A percentile compares a stretch with the other conserved stretches of the same genome.
Conservation (phyloP, 169 alveolate species). For the Plasmodium blacklocki region DNA sequence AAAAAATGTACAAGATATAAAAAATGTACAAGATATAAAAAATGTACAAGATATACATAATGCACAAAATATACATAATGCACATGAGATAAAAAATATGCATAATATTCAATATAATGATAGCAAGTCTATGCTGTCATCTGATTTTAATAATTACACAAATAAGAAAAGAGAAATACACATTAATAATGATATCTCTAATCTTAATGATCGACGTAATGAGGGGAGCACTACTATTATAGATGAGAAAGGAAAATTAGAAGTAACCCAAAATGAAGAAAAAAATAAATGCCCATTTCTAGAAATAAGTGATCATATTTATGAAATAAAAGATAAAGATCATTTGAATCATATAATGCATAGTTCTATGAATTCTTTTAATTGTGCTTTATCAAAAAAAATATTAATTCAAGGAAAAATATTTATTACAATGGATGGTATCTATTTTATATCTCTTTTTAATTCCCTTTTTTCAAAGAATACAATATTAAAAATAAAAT, state of each 20-base stretch:
- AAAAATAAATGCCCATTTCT: neutral
- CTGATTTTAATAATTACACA: too few species aligned
- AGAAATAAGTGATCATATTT: neutral
- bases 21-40: too few species aligned
- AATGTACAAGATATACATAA: neutral
- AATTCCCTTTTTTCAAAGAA: conserved; percentile 15
- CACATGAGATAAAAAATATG: too few species aligned
- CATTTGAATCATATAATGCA: conserved; percentile 8
- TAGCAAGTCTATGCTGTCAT: too few species aligned
- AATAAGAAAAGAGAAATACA: neutral
- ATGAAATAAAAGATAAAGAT: neutral
- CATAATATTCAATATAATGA: too few species aligned
- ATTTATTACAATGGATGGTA: neutral
- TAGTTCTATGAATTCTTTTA: conserved; percentile 25
- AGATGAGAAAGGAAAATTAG: neutral
- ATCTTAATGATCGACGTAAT: neutral
- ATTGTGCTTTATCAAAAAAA: conserved; percentile 37
- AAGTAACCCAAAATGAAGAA: neutral
- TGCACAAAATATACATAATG: neutral
- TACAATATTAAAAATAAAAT: conserved; percentile 21
- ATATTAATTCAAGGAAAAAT: conserved; percentile 18
- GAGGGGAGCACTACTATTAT: neutral
- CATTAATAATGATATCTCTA: neutral
- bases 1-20: neutral
- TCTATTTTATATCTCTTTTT: conserved; percentile 31